phyloP scores from a whole-genome alignment of 306 rosid genomes.

The Psophocarpus tetragonolobus region DNA sequence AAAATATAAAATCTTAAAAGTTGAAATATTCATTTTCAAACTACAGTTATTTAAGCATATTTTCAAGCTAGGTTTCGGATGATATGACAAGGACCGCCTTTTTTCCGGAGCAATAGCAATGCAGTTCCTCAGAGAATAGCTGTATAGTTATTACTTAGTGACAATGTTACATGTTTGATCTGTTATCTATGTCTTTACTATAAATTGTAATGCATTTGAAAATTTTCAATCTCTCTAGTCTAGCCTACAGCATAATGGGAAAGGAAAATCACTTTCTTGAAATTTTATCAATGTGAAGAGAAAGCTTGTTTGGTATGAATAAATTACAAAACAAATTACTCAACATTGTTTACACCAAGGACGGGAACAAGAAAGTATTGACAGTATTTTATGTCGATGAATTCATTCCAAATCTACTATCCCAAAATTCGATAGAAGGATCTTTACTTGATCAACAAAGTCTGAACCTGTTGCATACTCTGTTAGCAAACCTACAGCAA shows the following conservation, averaged over 20 bases:
- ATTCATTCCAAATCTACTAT: slow-evolving; percentile 80
- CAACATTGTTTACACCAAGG: slow-evolving; percentile 41
- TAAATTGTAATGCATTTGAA: neutral
- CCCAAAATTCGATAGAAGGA: slow-evolving; percentile 89
- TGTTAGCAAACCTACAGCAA: slow-evolving; percentile 86
- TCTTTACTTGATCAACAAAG: slow-evolving; percentile 93
- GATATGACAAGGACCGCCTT: too few species aligned
- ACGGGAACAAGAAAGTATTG: slow-evolving; percentile 33
- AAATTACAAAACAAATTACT: slow-evolving; percentile 44
- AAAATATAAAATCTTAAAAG: too few species aligned
- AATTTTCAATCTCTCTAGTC: neutral
- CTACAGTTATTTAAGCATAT: too few species aligned
- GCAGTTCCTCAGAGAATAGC: neutral
- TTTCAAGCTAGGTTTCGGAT: too few species aligned
- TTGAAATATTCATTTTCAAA: too few species aligned
- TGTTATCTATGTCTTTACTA: neutral
- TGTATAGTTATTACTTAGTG: neutral
- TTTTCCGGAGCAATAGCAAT: neutral
- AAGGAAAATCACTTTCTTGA: slow-evolving; percentile 9
- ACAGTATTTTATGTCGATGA: slow-evolving; percentile 16
- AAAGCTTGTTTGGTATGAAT: slow-evolving; percentile 38
- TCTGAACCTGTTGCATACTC: slow-evolving; percentile 94
- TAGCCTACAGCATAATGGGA: neutral
- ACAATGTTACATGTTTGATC: neutral
- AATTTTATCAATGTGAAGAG: slow-evolving; percentile 18